These are phyloP conservation scores for Nicotiana attenuata DNA, from an alignment of 257 asterid genomes.

Conservation along the genomic window DNA sequence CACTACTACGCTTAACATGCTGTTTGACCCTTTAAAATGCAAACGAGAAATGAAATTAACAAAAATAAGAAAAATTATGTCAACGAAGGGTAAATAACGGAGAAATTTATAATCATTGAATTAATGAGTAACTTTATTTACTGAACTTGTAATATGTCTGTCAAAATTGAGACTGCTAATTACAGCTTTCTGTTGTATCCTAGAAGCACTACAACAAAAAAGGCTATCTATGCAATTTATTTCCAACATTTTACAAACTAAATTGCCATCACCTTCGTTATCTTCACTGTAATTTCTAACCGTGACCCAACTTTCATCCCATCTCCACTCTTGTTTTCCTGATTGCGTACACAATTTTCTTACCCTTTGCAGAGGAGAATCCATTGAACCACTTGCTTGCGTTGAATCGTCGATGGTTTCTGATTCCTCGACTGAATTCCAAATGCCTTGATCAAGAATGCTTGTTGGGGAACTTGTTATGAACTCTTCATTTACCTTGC, in stretches of 20 bases:
- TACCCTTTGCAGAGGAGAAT: conserved; percentile 22
- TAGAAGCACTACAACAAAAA: neutral
- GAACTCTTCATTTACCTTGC: conserved; percentile 6
- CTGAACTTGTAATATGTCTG: neutral
- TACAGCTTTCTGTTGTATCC: neutral
- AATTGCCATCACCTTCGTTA: neutral
- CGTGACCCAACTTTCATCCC: conserved; percentile 40
- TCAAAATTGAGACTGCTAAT: neutral
- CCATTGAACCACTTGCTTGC: neutral
- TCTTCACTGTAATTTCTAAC: conserved; percentile 23
- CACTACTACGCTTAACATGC: neutral
- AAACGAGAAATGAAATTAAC: neutral
- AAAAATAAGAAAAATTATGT: neutral
- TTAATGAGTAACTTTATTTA: neutral
- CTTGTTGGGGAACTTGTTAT: conserved; percentile 49
- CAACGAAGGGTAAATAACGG: neutral
- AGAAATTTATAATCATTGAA: neutral
- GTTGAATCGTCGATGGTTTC: neutral
- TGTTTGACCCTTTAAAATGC: neutral
- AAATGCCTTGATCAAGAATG: conserved; percentile 54
- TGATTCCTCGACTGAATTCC: conserved; percentile 57
- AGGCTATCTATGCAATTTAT: neutral
- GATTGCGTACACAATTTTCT: conserved; percentile 19
- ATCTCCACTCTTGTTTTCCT: conserved; percentile 29
- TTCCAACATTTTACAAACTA: neutral